Percentiles rank a stretch among this genome's conserved stretches.
phyloP scores from a whole-genome alignment of 257 asterid genomes.

The Penstemon newberryi region DNA sequence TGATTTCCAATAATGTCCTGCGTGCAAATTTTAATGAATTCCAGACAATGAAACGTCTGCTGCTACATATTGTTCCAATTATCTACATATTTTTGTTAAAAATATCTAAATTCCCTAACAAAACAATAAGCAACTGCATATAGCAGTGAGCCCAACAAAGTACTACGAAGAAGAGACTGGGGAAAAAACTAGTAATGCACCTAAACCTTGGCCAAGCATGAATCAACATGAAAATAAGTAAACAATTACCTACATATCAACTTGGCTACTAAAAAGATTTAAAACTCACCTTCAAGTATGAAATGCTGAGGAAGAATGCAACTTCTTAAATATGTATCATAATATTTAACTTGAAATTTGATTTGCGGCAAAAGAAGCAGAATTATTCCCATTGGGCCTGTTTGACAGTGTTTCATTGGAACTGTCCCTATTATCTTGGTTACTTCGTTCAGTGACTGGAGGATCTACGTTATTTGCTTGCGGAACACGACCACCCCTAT shows the following conservation, averaged over 20 bases:
- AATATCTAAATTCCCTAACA: no score
- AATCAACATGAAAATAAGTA: neutral
- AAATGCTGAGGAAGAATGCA: constrained; percentile 53
- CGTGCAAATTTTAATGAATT: no score
- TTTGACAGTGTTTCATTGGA: constrained; percentile 27
- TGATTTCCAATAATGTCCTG: no score
- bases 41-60: no score
- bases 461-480: constrained; percentile 35
- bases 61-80: no score
- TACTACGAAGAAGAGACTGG: neutral
- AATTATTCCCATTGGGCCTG: constrained; percentile 28
- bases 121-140: no score
- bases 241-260: neutral
- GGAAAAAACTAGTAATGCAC: neutral
- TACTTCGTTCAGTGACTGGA: constrained; percentile 41
- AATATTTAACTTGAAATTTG: constrained; percentile 42
- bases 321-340: constrained; percentile 27
- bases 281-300: constrained; percentile 70
- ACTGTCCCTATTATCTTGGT: constrained; percentile 35
- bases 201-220: neutral
- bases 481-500: constrained; percentile 31
- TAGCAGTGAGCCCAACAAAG: no score
- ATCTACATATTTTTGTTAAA: no score
- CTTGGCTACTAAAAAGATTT: constrained; percentile 13
- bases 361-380: constrained; percentile 52